Evolutionary conservation across 2,329 filamentous ascomycete genomes (phyloP), one percentile per base, ranked within the genome.

Genomic region (Phialocephala sp.): DNA sequence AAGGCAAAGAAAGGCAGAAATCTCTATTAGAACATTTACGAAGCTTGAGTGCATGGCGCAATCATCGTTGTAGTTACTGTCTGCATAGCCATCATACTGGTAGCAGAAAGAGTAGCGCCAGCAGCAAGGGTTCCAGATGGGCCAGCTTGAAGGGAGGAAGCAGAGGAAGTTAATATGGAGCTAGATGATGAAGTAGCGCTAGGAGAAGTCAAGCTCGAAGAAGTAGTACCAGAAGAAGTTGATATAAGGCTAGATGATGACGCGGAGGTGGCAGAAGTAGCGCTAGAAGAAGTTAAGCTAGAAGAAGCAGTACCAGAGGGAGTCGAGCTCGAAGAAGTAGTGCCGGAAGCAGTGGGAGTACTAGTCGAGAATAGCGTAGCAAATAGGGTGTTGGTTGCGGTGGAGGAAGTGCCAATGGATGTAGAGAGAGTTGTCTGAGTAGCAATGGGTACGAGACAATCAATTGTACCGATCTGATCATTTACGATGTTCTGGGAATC

Each of bases 391-490:
- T 45, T 45, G 24, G 39, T 43, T 27, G 27, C 39, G 15, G 37
- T 59, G 37, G 56, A 45, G 9, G 56, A 59, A 43, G 5, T 22
- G 12, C 43, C 56, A 39, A 32, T 43, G 27, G 43, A 39, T 4
- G 56, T 59, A n/a, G 43, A 43, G 15, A 59, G 22, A 37, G 37
- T 45, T 24, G 37, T 45, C 32, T 59, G 56, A 18, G 56, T 59
- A 41, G 56, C 56, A 27, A 59, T 41, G 27, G 56, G 56, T 24
- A 43, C 20, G 24, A 59, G 20, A 18, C 56, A 59, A 24, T 41
- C 41, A 41, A 59, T 4, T 18, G 43, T 59, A 6, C 56, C 56
- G 18, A 27, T n/a, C n/a, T 45, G 22, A 27, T 43, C 43, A 59
- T 43, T 43, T 11, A 43, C 56, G 15, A 45, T 59, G 24, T 24